Base-by-base conservation (phyloP, 2,329 filamentous ascomycete genomes). In the Diaporthe ilicicola region DNA sequence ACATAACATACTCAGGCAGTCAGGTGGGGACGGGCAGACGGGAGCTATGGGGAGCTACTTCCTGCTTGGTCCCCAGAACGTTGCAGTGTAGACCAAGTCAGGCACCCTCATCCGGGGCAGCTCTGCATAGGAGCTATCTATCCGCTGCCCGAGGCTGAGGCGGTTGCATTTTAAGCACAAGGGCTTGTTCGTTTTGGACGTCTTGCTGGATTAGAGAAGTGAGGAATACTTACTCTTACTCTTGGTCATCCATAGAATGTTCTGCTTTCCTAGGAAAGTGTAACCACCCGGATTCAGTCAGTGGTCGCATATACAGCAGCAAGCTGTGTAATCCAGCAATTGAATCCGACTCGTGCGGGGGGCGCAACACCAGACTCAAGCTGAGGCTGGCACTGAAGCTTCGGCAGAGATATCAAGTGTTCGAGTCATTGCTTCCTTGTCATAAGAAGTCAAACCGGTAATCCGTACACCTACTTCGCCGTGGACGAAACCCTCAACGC, bases 371-470 rank as follows among this genome's bases (percentile, higher is more conserved):
- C 44, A 50, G 29, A n/a, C 46, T 22, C n/a, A 19, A 22, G 42
- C 29, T 55, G 66, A 27, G 3, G 17, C 39, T 46, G 13, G 27
- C 53, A 55, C 64, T 46, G 27, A 34, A 22, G 27, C 27, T 39
- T 42, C 15, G 13, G 17, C 24, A 48, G 42, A 50, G 53, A 44
- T 55, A 50, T 8, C 44, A 48, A 42, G 13, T 44, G 24, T 48
- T 53, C 46, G 56, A 65, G 55, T 65, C 46, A 53, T 62, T 37
- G 56, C 56, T 24, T 37, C 46, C 19, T 22, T 22, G 37, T 65
- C 46, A 32, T 39, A 44, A 17, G 27, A 59, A 44, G 22, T 44
- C 5, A 22, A 42, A 70, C 59, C 22, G 34, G 51, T 39, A 39
- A 42, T 44, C 15, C 54, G 32, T 44, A 50, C 22, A 51, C 42